Evolutionary conservation across 2,329 filamentous ascomycete species (phyloP).

Genomic region (Ceratocystis cubensis): DNA sequence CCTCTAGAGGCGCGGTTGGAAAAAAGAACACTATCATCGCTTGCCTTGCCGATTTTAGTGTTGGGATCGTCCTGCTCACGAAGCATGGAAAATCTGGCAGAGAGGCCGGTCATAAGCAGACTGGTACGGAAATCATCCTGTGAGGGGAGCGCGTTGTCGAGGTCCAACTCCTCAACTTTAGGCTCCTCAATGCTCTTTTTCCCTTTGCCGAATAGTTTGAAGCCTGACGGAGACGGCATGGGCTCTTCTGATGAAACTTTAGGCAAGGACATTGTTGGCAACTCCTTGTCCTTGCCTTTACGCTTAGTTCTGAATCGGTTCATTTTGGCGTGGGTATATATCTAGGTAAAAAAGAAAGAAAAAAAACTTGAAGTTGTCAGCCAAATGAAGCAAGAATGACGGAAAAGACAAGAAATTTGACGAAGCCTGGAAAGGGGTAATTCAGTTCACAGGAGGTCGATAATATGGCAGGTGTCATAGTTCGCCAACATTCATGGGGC

Average conservation of each 20-base stretch:
- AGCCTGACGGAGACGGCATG: constrained; percentile 24
- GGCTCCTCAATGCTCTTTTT: constrained; percentile 44
- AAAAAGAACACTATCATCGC: constrained; percentile 82
- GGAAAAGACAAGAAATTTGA: not conserved
- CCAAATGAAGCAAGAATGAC: not conserved
- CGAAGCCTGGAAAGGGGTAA: not conserved
- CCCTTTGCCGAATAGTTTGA: constrained; percentile 43
- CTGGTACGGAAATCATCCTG: constrained; percentile 90
- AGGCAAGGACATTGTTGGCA: constrained; percentile 25
- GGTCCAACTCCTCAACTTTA: constrained; percentile 53
- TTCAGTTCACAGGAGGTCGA: not conserved
- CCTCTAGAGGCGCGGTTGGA: constrained; percentile 64
- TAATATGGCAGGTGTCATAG: not conserved
- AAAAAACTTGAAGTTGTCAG: not conserved
- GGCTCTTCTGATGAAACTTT: constrained; percentile 43
- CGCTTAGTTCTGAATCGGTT: constrained; percentile 67
- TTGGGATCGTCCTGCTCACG: constrained; percentile 85
- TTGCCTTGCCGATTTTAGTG: constrained; percentile 83
- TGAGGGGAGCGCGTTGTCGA: constrained; percentile 61
- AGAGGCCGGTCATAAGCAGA: constrained; percentile 87
- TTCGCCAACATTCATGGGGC: not conserved
- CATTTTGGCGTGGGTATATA: constrained; percentile 36
- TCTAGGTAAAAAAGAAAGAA: constrained; percentile 5
- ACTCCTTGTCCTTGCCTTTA: constrained; percentile 54
- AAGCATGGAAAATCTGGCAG: constrained; percentile 92